Percentiles rank a stretch among this genome's conserved stretches.
Evolutionary conservation across 2,329 filamentous ascomycete genomes (phyloP).

Genomic region (Verticillium nonalfalfae): DNA sequence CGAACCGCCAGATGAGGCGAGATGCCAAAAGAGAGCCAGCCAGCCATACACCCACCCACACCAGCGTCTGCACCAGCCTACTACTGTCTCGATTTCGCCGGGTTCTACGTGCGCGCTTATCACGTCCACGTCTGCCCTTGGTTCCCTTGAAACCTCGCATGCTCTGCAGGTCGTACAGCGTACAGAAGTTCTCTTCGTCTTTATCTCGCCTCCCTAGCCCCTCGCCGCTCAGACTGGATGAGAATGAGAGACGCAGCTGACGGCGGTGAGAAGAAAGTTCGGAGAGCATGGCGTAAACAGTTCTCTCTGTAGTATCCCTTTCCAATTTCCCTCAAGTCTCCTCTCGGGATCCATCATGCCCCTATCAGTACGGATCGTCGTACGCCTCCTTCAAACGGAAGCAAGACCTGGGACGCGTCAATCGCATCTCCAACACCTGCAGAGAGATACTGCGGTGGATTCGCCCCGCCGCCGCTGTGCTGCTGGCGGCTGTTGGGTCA

Average conservation of each 20-base stretch:
- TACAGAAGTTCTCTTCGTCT: too few species aligned
- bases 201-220: too few species aligned
- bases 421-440: neutral
- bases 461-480: neutral
- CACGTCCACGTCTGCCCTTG: too few species aligned
- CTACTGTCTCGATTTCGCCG: too few species aligned
- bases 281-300: neutral
- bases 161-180: too few species aligned
- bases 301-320: neutral
- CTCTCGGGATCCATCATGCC: neutral
- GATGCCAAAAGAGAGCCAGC: too few species aligned
- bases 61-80: too few species aligned
- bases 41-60: too few species aligned
- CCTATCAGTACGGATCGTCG: neutral
- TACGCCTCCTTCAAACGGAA: neutral
- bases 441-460: neutral
- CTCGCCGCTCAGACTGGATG: too few species aligned
- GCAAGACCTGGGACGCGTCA: neutral
- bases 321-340: neutral
- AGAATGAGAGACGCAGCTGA: neutral
- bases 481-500: neutral
- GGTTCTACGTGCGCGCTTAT: neutral
- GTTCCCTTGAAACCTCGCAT: too few species aligned
- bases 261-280: neutral
- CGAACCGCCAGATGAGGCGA: too few species aligned